phyloP scores from a whole-genome alignment of 2,329 filamentous ascomycete species.

The Capronia epimyces region DNA sequence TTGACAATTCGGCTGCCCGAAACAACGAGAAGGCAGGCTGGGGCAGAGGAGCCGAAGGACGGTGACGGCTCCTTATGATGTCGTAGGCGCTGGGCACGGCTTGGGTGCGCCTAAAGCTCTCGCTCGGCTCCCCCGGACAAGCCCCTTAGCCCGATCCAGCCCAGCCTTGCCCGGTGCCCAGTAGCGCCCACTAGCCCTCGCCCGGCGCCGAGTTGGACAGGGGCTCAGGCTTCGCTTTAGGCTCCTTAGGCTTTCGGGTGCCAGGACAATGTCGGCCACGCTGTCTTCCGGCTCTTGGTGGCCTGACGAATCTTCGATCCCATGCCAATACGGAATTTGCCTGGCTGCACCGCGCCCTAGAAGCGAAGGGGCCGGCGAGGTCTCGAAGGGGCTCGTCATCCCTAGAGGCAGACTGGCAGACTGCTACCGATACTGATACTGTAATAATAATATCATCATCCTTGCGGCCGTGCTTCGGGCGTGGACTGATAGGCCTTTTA shows the following conservation, averaged over 20 bases:
- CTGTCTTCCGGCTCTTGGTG: background rate
- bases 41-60: too few relatives aligned
- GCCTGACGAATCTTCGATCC: conserved; percentile 5
- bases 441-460: background rate
- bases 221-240: too few relatives aligned
- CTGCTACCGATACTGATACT: too few relatives aligned
- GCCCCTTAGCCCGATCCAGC: background rate
- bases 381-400: conserved; percentile 1
- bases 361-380: conserved; percentile 7
- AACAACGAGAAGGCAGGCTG: too few relatives aligned
- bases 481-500: conserved; percentile 11
- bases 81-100: too few relatives aligned
- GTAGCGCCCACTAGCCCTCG: too few relatives aligned
- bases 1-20: background rate
- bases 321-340: background rate
- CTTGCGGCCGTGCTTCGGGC: background rate
- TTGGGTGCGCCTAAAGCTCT: too few relatives aligned
- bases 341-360: background rate
- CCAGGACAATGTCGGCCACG: background rate
- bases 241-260: too few relatives aligned
- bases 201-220: too few relatives aligned
- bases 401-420: too few relatives aligned
- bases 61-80: too few relatives aligned
- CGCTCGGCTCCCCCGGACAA: too few relatives aligned
- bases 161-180: background rate